Base-by-base conservation (phyloP, 164 flowering plant genomes). In the Magnolia changhungtana region DNA sequence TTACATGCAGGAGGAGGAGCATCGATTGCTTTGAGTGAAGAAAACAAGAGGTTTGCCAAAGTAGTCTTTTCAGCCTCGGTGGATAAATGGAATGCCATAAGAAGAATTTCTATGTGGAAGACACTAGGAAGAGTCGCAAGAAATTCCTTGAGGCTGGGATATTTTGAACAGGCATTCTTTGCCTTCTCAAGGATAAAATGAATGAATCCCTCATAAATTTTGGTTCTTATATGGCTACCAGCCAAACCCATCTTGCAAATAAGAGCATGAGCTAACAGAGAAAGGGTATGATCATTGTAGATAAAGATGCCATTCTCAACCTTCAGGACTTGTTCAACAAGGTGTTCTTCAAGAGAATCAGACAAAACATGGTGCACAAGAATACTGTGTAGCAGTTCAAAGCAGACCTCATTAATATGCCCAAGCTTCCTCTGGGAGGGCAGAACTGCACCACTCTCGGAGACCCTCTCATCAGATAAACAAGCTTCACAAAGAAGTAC, bases 61-160 rank as follows among this genome's bases (percentile, higher is more conserved):
- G 73, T 65, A 72, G 76, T 82, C 85, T 91, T 96, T 77, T 92
- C 98, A 75, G 59, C 85, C 68, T 85, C 87, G 58, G 91, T 72
- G 67, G 95, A 92, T 70, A 91, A 81, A 83, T 96, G 97, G 79
- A 92, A 96, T 63, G 97, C 92, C 89, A 92, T 82, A 31, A 96
- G 87, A 78, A 96, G 89, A 78, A 94, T 88, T 88, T 96, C 93
- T 63, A 94, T 83, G 80, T 96, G 97, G 75, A 89, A 88, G 18
- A 79, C 29, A 72, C 89, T 90, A 8, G 99, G 99, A 74, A 96
- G 93, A 51, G 79, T 71, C n/a, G 20, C 86, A 73, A 89, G 78
- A 72, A 94, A 72, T 55, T 91, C 96, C 76, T 85, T 85, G 31
- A 88, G 77, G 75, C 78, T 84, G 66, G 86, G 78, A 58, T 85